Base-by-base conservation (phyloP, 2,329 filamentous ascomycete genomes). In the Alternaria consortialis region DNA sequence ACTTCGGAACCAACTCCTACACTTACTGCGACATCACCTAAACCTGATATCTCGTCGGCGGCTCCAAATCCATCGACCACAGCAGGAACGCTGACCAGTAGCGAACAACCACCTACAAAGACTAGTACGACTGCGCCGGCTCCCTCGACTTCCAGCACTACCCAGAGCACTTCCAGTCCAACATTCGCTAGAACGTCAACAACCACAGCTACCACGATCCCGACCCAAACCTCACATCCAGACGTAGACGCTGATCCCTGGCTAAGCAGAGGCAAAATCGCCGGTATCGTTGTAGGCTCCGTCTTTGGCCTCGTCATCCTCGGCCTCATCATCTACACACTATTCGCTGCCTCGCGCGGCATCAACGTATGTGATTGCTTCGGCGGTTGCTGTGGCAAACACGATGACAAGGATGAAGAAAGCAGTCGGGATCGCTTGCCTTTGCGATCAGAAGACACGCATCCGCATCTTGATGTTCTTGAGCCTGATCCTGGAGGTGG, bases 311-410 rank as follows among this genome's bases (percentile, higher is more conserved):
- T 50, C 20, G 27, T 62, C 27, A 12, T 62, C 17, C 27, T 62
- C n/a, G 36, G 40, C n/a, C 29, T 62, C 5, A 36, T 44, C 15
- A 12, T 31, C 15, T 58, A 58, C 36, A 37, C 40, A 39, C 29
- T 58, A 2, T 44, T 32, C 17, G 54, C 59, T 12, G 37, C 25
- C n/a, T 50, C 37, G 15, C 59, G 54, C 1, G 59, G 48, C 20
- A 44, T 62, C 42, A 62, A 62, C 36, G 59, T 62, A 12, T 62
- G 59, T 31, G 17, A 62, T 23, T 62, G 59, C n/a, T 62, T 53
- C 20, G 54, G 54, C 27, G 29, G 42, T 4, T 43, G 43, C 17
- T 46, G 27, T 3, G 34, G 46, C 5, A 56, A 52, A 42, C 34
- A 27, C 20, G 12, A 42, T 2, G 31, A 48, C n/a, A n/a, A 47